Conservation (phyloP, 257 asterid genomes). For the Anisodus tanguticus region DNA sequence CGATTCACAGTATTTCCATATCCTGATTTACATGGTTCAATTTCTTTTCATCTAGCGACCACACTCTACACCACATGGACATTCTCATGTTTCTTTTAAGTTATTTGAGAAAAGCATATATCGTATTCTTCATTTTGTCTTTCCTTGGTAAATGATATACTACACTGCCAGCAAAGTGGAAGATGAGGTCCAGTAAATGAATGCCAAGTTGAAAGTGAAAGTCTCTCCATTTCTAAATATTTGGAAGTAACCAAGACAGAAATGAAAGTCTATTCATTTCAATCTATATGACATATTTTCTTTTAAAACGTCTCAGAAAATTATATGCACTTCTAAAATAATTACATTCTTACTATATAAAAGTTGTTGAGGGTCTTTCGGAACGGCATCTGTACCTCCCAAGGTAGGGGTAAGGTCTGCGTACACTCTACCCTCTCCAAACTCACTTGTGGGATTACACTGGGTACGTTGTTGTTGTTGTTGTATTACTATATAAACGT, state of each 20-base stretch:
- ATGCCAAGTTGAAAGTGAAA: background rate
- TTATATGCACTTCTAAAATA: background rate
- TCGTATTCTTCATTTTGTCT: background rate
- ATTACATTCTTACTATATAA: background rate
- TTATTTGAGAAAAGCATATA: background rate
- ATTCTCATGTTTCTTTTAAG: background rate
- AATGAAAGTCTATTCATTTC: background rate
- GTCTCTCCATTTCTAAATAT: background rate
- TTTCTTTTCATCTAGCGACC: background rate
- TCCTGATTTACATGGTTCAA: background rate
- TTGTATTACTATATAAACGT: background rate
- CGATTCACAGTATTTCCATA: background rate
- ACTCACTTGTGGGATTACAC: too few relatives aligned
- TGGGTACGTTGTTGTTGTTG: too few relatives aligned
- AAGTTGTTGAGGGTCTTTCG: background rate
- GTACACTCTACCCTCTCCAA: too few relatives aligned
- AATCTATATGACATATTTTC: background rate
- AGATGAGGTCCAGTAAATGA: constrained; percentile 25
- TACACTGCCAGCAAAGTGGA: background rate
- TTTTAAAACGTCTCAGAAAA: background rate
- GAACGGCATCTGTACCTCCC: too few relatives aligned
- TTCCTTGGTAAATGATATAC: constrained; percentile 1
- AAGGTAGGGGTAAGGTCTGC: too few relatives aligned
- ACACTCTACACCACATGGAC: background rate
- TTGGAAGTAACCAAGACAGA: background rate